phyloP scores from a whole-genome alignment of 116 monocot species.

The Phalaenopsis hybrid region DNA sequence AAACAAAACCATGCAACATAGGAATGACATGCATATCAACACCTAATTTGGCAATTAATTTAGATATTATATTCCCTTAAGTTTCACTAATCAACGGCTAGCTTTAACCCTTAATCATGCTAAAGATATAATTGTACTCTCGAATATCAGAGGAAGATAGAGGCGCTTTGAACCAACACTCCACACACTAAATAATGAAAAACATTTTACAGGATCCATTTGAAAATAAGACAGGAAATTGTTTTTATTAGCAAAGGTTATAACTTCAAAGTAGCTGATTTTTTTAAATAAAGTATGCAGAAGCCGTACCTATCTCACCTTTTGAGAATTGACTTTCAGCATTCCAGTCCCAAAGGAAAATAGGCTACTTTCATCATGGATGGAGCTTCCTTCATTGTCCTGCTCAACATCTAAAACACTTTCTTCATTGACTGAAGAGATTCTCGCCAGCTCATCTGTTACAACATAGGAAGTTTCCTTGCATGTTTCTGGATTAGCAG shows the following conservation, averaged over 20 bases:
- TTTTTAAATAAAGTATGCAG: background rate
- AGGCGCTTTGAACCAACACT: background rate
- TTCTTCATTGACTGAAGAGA: conserved; percentile 19
- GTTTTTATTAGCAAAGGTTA: background rate
- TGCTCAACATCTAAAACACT: conserved; percentile 15
- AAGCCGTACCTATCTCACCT: conserved; percentile 23
- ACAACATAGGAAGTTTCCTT: conserved; percentile 15
- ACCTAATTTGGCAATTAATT: background rate
- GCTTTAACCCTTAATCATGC: background rate
- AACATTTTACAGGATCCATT: background rate
- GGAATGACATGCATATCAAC: background rate
- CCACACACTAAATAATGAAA: background rate
- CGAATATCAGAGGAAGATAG: background rate
- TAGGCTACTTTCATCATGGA: conserved; percentile 39
- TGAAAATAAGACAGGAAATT: background rate
- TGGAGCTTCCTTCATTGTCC: conserved; percentile 21
- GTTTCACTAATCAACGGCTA: background rate
- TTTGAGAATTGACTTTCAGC: conserved; percentile 33
- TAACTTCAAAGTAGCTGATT: background rate
- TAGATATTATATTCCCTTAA: background rate
- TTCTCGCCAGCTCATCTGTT: conserved; percentile 22
- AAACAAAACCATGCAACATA: background rate
- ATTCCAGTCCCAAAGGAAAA: conserved; percentile 70
- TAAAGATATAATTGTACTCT: background rate
- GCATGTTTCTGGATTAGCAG: conserved; percentile 9